Conservation (phyloP, 768 basidiomycete genomes). For the Boletellus sp. region DNA sequence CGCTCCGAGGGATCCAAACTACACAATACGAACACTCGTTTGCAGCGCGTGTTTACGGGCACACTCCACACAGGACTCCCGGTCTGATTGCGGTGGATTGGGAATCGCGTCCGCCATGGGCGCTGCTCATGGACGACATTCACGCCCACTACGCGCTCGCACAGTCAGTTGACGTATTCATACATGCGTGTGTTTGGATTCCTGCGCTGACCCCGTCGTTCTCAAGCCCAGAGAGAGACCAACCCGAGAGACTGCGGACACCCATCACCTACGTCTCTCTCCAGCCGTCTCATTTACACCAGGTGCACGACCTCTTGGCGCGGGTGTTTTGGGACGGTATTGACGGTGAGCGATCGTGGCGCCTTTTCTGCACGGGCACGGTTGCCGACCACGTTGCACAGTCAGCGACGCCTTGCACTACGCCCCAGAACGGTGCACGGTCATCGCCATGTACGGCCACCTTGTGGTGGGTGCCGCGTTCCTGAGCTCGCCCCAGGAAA, state of each 20-base stretch:
- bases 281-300: slow-evolving; percentile 54
- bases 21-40: slow-evolving; percentile 69
- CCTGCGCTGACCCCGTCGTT: slow-evolving; percentile 1
- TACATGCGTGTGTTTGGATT: background rate
- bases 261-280: slow-evolving; percentile 66
- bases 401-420: slow-evolving; percentile 70
- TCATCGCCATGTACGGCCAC: slow-evolving; percentile 68
- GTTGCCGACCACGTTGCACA: slow-evolving; percentile 25
- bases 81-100: slow-evolving; percentile 62
- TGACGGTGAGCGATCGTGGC: slow-evolving; percentile 45
- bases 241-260: slow-evolving; percentile 37
- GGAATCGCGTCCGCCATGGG: slow-evolving; percentile 71
- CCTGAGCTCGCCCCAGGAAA: slow-evolving; percentile 73
- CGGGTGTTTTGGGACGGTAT: slow-evolving; percentile 77
- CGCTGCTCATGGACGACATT: slow-evolving; percentile 69
- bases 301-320: slow-evolving; percentile 68
- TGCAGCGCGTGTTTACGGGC: slow-evolving; percentile 56
- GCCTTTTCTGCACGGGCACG: background rate
- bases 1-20: slow-evolving; percentile 51
- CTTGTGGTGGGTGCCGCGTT: slow-evolving; percentile 75
- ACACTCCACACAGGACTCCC: slow-evolving; percentile 17
- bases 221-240: slow-evolving; percentile 53
- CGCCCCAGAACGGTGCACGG: slow-evolving; percentile 66
- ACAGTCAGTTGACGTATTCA: slow-evolving; percentile 41
- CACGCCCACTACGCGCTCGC: slow-evolving; percentile 57